These are phyloP conservation scores for Pythium periplocum DNA, from an alignment of 352 stramenopile genomes.

Conservation along the genomic window DNA sequence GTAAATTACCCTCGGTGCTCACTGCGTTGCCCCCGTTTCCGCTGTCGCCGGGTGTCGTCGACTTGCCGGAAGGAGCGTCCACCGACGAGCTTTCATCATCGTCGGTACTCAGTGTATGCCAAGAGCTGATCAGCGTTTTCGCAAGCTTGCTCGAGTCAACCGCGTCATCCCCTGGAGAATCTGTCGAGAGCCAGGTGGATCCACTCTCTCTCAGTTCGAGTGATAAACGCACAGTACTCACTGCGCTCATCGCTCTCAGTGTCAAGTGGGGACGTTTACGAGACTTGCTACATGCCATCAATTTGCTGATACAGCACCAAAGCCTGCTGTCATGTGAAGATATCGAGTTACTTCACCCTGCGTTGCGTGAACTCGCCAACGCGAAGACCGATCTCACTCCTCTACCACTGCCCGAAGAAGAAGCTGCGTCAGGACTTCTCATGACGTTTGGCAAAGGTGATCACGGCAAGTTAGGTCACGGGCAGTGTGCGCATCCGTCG, in stretches of 20 bases:
- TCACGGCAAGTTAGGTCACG: slow-evolving; percentile 78
- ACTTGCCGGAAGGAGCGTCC: slow-evolving; percentile 1
- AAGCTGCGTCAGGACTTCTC: slow-evolving; percentile 34
- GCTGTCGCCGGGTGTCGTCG: slow-evolving; percentile 42
- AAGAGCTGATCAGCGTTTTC: slow-evolving; percentile 47
- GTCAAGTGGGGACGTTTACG: slow-evolving; percentile 63
- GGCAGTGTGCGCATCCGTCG: slow-evolving; percentile 52
- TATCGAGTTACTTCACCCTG: slow-evolving; percentile 23
- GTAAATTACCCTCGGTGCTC: slow-evolving; percentile 55
- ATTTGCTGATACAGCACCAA: slow-evolving; percentile 27
- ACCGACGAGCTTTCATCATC: background rate
- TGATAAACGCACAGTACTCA: slow-evolving; percentile 20
- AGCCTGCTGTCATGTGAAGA: slow-evolving; percentile 9
- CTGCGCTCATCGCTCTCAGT: slow-evolving; percentile 53
- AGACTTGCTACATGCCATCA: slow-evolving; percentile 40
- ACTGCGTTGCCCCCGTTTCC: slow-evolving; percentile 41
- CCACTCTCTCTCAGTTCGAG: too few relatives aligned
- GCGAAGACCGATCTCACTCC: slow-evolving; percentile 21
- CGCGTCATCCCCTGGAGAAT: too few relatives aligned
- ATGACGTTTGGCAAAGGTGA: slow-evolving; percentile 85
- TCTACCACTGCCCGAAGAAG: slow-evolving; percentile 21
- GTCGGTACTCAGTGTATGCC: slow-evolving; percentile 37
- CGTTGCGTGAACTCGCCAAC: slow-evolving; percentile 37
- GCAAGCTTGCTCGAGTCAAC: slow-evolving; percentile 20
- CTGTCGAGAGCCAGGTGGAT: too few relatives aligned